Conservation (phyloP, 495 filamentous ascomycete genomes). For the Neurospora sp. region DNA sequence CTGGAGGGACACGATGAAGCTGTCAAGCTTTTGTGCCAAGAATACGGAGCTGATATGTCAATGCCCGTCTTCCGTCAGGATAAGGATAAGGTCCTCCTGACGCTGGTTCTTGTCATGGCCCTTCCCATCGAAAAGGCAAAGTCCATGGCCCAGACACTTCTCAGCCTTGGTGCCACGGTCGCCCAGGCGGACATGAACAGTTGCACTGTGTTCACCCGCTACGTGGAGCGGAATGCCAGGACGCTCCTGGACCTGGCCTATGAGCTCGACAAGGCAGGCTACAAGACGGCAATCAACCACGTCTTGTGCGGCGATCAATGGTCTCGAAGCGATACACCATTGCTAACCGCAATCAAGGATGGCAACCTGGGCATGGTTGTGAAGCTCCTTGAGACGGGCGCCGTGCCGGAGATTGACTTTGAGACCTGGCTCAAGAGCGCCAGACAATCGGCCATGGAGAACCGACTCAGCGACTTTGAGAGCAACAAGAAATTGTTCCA, state of each 20-base stretch:
- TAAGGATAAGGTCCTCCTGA: constrained; percentile 46
- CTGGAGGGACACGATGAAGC: constrained; percentile 54
- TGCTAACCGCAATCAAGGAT: constrained; percentile 23
- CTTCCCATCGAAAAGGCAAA: constrained; percentile 50
- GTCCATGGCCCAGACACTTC: constrained; percentile 48
- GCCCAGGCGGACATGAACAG: constrained; percentile 57
- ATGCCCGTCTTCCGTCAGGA: constrained; percentile 48
- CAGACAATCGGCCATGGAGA: constrained; percentile 17
- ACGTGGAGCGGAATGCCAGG: constrained; percentile 34
- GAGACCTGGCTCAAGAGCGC: constrained; percentile 35
- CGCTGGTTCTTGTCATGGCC: constrained; percentile 48
- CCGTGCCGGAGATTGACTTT: constrained; percentile 29
- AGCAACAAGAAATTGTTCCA: constrained; percentile 32
- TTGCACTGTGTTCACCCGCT: constrained; percentile 48
- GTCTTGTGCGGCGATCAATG: constrained; percentile 26
- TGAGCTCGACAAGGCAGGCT: constrained; percentile 48
- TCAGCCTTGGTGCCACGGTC: constrained; percentile 61
- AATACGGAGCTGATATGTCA: constrained; percentile 63
- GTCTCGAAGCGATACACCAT: constrained; percentile 24
- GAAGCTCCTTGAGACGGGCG: constrained; percentile 33
- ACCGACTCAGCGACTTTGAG: constrained; percentile 25
- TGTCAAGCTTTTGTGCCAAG: constrained; percentile 58
- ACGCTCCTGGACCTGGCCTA: constrained; percentile 50
- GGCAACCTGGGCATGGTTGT: constrained; percentile 26
- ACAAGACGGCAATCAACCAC: constrained; percentile 55